phyloP scores from a whole-genome alignment of 148 eudicot species.

The Talinum fruticosum region DNA sequence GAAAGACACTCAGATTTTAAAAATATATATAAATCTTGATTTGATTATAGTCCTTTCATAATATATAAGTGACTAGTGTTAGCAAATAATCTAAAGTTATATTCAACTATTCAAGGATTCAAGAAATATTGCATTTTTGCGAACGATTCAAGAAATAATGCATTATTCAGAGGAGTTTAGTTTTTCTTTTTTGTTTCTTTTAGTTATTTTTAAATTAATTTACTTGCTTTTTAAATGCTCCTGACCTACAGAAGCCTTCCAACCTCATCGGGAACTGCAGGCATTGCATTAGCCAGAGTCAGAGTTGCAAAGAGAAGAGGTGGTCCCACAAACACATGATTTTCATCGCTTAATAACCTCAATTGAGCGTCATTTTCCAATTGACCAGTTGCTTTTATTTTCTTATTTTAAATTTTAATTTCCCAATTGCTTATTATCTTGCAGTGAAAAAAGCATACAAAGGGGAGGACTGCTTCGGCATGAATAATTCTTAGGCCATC shows the following conservation, averaged over 20 bases:
- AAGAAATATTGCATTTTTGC: no score
- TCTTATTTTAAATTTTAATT: background rate
- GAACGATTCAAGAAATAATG: no score
- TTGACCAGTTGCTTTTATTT: slow-evolving; percentile 14
- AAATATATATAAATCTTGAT: no score
- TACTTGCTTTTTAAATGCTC: background rate
- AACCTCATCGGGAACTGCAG: slow-evolving; percentile 12
- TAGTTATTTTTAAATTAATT: no score
- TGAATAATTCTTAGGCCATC: background rate
- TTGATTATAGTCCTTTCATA: no score
- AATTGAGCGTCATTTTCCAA: slow-evolving; percentile 1
- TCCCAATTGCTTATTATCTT: background rate
- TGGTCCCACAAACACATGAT: slow-evolving; percentile 13
- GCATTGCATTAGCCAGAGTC: slow-evolving; percentile 8
- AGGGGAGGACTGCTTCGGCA: background rate
- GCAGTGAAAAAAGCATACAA: background rate
- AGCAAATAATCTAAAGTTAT: no score
- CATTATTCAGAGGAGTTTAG: no score
- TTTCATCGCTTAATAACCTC: background rate
- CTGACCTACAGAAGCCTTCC: background rate
- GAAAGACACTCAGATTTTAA: no score
- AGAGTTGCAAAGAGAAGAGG: background rate
- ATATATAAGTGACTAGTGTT: no score
- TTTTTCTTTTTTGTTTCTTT: no score
- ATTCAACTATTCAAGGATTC: no score